A percentile compares a stretch with the other conserved stretches of the same genome.
phyloP scores from a whole-genome alignment of 345 rosid genomes.

The Durio zibethinus region DNA sequence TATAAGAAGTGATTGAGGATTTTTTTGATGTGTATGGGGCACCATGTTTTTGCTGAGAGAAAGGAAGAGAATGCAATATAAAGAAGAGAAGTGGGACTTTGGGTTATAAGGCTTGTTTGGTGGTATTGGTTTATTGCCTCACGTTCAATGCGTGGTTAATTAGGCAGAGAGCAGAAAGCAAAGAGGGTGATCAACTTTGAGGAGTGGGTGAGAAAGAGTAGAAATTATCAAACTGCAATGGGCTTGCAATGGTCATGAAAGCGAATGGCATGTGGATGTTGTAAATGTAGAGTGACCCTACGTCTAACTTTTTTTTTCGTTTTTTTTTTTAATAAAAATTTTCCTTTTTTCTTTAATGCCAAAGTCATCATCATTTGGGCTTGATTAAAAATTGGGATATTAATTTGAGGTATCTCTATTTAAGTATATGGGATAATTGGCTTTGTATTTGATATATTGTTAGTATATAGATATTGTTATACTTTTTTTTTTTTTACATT shows the following conservation, averaged over 20 bases:
- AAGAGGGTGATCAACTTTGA: background rate
- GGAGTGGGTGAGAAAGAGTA: conserved; percentile 1
- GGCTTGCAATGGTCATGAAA: conserved; percentile 19
- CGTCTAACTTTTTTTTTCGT: background rate
- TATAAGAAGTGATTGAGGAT: background rate
- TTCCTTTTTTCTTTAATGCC: background rate
- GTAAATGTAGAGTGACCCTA: conserved; percentile 30
- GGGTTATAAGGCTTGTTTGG: background rate
- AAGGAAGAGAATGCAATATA: background rate
- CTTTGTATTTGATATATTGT: too few species aligned
- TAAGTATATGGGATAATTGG: too few species aligned
- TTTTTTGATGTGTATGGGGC: background rate
- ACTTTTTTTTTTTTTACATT: too few species aligned
- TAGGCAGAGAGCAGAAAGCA: background rate
- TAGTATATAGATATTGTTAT: too few species aligned
- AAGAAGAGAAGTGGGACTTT: background rate
- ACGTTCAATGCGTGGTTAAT: conserved; percentile 10
- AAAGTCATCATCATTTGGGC: background rate
- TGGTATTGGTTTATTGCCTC: background rate
- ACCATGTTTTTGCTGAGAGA: conserved; percentile 8
- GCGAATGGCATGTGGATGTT: conserved; percentile 39
- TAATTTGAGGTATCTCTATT: background rate
- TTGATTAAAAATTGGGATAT: background rate
- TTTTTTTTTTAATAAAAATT: background rate
- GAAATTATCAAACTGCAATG: conserved; percentile 20